Percentiles rank a stretch among this genome's conserved stretches.
These are phyloP conservation scores for Acacia acuminata DNA, from an alignment of 306 rosid genomes.

Conservation along the genomic window DNA sequence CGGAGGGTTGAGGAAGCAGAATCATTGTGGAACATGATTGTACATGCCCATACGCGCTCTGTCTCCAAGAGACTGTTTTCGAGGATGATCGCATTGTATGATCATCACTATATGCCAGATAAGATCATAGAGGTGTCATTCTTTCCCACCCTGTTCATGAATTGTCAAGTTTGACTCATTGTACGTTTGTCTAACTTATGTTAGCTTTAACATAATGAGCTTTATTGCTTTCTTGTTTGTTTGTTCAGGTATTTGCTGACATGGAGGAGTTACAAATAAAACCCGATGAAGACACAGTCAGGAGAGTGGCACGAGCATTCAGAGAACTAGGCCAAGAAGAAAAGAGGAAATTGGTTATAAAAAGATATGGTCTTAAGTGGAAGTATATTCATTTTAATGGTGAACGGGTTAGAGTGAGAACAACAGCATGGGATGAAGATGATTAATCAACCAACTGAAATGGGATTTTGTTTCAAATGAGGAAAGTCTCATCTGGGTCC, in stretches of 20 bases:
- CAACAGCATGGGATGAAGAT: constrained; percentile 44
- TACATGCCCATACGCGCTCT: constrained; percentile 70
- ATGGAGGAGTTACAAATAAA: constrained; percentile 83
- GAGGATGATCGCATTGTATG: constrained; percentile 81
- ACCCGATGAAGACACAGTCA: constrained; percentile 87
- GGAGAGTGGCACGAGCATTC: constrained; percentile 68
- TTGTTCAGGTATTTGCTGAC: constrained; percentile 78
- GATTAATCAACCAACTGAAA: constrained; percentile 34
- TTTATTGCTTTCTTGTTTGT: not conserved
- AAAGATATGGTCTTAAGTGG: constrained; percentile 75
- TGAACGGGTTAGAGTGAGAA: constrained; percentile 76
- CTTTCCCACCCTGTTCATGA: constrained; percentile 13
- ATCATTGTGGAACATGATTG: constrained; percentile 93
- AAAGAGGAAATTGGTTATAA: constrained; percentile 54
- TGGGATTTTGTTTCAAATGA: constrained; percentile 15
- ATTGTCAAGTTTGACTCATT: not conserved
- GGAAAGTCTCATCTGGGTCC: not conserved
- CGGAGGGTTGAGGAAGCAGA: constrained; percentile 91
- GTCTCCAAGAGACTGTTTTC: constrained; percentile 82
- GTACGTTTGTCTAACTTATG: not conserved
- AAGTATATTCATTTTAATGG: constrained; percentile 83
- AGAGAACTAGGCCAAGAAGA: constrained; percentile 66
- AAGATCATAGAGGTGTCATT: constrained; percentile 71
- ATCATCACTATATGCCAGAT: constrained; percentile 65
- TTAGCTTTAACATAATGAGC: not conserved